Base-by-base conservation (phyloP, 768 basidiomycete species). In the Hypholoma fasciculare region DNA sequence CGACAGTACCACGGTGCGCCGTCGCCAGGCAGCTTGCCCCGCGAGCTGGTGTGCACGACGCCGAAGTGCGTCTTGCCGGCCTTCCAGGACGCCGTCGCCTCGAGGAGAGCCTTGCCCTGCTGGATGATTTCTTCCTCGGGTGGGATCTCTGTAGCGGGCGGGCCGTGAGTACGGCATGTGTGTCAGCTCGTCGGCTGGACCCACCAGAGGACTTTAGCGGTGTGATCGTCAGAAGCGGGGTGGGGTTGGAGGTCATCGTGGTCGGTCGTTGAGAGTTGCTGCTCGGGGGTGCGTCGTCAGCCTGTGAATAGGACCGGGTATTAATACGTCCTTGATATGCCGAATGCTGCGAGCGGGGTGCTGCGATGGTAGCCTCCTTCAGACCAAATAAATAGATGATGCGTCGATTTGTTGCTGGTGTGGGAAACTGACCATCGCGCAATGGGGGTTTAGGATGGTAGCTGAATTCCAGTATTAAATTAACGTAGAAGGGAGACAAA, bases 1-100 rank as follows among this genome's bases (percentile, higher is more conserved):
- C 90, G 82, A 67, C 82, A 82, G 64, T 89, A 80, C 89, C 90
- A 92, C 2, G 79, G 70, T 37, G 86, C 84, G 23, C 78, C 82
- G 59, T 87, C 86, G 6, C 69, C 78, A 12, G 79, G 70, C 3
- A 73, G 75, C 64, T 87, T 90, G 38, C 81, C 68, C 13, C 76
- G 80, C 26, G 71, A 78, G 55, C 72, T 78, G 9, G 86, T 87
- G 66, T 83, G 80, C 63, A 92, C 87, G 3, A 66, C 76, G 54
- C 59, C 54, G 61, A 80, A 73, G 65, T 77, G 86, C 4, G 81
- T 77, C 67, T 89, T 92, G 19, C 89, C 89, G 55, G 74, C 74
- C 69, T 86, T 87, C 90, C 90, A 92, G 16, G 79, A 69, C 3
- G 70, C 60, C 1, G 82, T 82, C 14, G 83, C 78, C 19, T 83